phyloP scores from a whole-genome alignment of 2,329 filamentous ascomycete species.

The Rhytidhysteron rufulum region DNA sequence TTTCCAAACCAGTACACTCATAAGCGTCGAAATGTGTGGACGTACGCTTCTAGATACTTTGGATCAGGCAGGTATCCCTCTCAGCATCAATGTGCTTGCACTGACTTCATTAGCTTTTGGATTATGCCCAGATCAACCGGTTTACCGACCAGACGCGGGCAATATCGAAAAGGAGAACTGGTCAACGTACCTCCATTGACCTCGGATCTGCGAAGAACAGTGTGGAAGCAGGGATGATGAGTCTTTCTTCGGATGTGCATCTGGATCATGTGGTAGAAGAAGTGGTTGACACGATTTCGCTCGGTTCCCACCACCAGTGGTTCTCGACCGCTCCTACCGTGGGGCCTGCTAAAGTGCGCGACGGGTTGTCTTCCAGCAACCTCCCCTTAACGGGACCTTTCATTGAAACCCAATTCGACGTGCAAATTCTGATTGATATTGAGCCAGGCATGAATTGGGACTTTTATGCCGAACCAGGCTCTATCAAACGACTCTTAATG shows the following conservation, averaged over 20 bases:
- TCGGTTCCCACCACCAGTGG: conserved; percentile 23
- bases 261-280: conserved; percentile 11
- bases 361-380: not conserved
- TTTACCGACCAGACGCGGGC: conserved; percentile 1
- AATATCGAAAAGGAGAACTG: conserved; percentile 5
- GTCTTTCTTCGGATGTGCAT: not conserved
- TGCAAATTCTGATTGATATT: conserved; percentile 49
- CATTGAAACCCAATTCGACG: not conserved
- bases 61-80: conserved; percentile 27
- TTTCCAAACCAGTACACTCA: conserved; percentile 20
- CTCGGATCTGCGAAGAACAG: not conserved
- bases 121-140: conserved; percentile 23
- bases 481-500: conserved; percentile 54
- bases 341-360: not conserved
- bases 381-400: not conserved
- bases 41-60: conserved; percentile 42
- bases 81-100: not conserved
- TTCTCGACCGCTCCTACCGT: not conserved
- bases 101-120: conserved; percentile 14
- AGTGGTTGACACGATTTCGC: conserved; percentile 21
- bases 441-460: conserved; percentile 48
- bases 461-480: conserved; percentile 55
- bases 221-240: not conserved
- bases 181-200: not conserved
- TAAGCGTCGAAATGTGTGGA: conserved; percentile 37